Percentiles rank a stretch among this genome's conserved stretches.
phyloP scores from a whole-genome alignment of 2,329 filamentous ascomycete genomes.

The Aspergillus brasiliensis region DNA sequence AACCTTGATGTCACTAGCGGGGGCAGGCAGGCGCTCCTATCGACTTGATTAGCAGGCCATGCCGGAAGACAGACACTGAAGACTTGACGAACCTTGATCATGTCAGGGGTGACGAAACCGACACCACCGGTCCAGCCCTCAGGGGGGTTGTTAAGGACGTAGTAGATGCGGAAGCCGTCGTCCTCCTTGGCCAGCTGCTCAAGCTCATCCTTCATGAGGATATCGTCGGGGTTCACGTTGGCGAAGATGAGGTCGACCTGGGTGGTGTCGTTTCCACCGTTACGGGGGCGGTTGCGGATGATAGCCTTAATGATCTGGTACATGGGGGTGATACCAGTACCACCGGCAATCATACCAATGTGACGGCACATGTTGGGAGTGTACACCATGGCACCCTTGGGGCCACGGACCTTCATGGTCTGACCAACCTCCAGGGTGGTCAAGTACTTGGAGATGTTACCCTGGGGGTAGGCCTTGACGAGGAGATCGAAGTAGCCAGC shows the following conservation, averaged over 20 bases:
- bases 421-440: slow-evolving; percentile 80
- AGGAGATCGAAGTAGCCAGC: slow-evolving; percentile 93
- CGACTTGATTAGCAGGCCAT: slow-evolving; percentile 2
- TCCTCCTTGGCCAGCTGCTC: slow-evolving; percentile 78
- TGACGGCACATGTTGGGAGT: slow-evolving; percentile 93
- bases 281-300: slow-evolving; percentile 68
- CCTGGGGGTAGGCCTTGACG: slow-evolving; percentile 96
- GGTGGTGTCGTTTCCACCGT: slow-evolving; percentile 75
- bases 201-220: slow-evolving; percentile 88
- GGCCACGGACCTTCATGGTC: slow-evolving; percentile 85
- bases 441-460: slow-evolving; percentile 95
- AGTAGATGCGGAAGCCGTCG: slow-evolving; percentile 81
- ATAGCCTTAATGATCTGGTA: slow-evolving; percentile 93
- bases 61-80: neutral
- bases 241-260: slow-evolving; percentile 95
- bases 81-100: slow-evolving; percentile 72
- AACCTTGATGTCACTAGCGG: slow-evolving; percentile 86
- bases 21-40: slow-evolving; percentile 67
- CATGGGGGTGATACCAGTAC: slow-evolving; percentile 98
- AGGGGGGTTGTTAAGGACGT: slow-evolving; percentile 94
- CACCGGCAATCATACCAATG: slow-evolving; percentile 97
- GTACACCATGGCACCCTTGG: slow-evolving; percentile 98
- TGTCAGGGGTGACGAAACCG: slow-evolving; percentile 91
- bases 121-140: slow-evolving; percentile 89
- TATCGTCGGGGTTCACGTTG: slow-evolving; percentile 91